phyloP scores from a whole-genome alignment of 2,329 filamentous ascomycete genomes.

The Aspergillus fructus region DNA sequence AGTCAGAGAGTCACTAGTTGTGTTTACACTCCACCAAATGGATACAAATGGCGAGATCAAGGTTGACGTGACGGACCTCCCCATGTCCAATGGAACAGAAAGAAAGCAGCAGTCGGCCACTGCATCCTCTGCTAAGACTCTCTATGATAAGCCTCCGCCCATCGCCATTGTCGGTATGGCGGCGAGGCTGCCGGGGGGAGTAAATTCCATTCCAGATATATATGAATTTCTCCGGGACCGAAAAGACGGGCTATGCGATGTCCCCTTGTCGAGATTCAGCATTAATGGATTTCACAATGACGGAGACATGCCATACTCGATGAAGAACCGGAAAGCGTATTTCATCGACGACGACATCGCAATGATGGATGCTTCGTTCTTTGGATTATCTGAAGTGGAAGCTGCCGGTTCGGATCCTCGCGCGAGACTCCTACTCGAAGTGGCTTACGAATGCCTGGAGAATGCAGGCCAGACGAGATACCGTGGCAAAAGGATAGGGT shows the following conservation, averaged over 20 bases:
- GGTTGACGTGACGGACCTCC: neutral
- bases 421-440: constrained; percentile 29
- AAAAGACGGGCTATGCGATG: constrained; percentile 12
- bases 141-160: neutral
- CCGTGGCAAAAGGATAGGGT: constrained; percentile 28
- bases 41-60: neutral
- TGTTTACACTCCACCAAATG: neutral
- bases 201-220: neutral
- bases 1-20: neutral
- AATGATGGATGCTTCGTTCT: constrained; percentile 27
- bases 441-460: constrained; percentile 30
- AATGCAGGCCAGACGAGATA: constrained; percentile 25
- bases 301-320: neutral
- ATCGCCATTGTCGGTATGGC: constrained; percentile 19
- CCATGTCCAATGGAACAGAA: neutral
- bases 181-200: constrained; percentile 17
- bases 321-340: constrained; percentile 15
- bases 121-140: neutral
- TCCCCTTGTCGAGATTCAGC: constrained; percentile 27
- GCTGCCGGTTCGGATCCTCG: constrained; percentile 27
- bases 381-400: constrained; percentile 20
- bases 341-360: constrained; percentile 27
- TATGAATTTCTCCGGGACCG: constrained; percentile 14
- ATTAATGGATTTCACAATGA: constrained; percentile 19
- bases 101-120: neutral